Percentiles rank a stretch among this genome's conserved stretches.
phyloP scores from a whole-genome alignment of 2,329 filamentous ascomycete genomes.

The Calonectria honghensis region DNA sequence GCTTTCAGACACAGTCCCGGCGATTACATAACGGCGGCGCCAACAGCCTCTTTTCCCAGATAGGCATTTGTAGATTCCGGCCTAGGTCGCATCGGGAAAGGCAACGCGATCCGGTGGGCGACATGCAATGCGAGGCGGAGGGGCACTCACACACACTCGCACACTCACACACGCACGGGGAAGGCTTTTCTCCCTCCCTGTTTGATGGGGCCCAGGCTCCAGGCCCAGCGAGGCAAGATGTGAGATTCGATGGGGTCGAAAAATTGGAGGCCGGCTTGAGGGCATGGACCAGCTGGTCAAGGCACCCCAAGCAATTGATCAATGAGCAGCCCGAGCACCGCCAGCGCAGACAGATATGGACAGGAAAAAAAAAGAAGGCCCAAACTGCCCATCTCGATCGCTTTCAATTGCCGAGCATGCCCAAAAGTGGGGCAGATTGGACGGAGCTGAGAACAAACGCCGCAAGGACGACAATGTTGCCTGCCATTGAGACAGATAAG shows the following conservation, averaged over 20 bases:
- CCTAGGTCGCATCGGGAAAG: constrained; percentile 31
- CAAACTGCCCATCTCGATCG: constrained; percentile 8
- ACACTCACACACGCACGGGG: background rate
- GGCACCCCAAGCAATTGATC: constrained; percentile 23
- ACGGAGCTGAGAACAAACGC: constrained; percentile 5
- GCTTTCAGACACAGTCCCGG: background rate
- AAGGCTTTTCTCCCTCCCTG: constrained; percentile 4
- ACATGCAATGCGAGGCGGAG: constrained; percentile 21
- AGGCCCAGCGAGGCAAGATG: constrained; percentile 12
- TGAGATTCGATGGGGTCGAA: constrained; percentile 20
- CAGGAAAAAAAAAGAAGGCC: constrained; percentile 4
- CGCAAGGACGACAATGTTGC: background rate
- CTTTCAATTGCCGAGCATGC: constrained; percentile 19
- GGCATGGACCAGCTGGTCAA: constrained; percentile 10
- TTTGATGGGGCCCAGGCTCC: background rate
- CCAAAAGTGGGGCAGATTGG: background rate
- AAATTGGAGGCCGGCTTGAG: constrained; percentile 10
- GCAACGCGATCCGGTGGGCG: constrained; percentile 28
- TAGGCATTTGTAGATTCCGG: constrained; percentile 11
- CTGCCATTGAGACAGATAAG: constrained; percentile 11
- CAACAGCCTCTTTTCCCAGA: background rate
- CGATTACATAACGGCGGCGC: constrained; percentile 24
- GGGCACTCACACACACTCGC: background rate
- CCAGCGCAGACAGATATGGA: background rate
- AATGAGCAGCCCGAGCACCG: constrained; percentile 3